Percentiles rank a stretch among this genome's conserved stretches.
These are phyloP conservation scores for Aspergillus sp. DNA, from an alignment of 2,329 filamentous ascomycete genomes.

Conservation along the genomic window DNA sequence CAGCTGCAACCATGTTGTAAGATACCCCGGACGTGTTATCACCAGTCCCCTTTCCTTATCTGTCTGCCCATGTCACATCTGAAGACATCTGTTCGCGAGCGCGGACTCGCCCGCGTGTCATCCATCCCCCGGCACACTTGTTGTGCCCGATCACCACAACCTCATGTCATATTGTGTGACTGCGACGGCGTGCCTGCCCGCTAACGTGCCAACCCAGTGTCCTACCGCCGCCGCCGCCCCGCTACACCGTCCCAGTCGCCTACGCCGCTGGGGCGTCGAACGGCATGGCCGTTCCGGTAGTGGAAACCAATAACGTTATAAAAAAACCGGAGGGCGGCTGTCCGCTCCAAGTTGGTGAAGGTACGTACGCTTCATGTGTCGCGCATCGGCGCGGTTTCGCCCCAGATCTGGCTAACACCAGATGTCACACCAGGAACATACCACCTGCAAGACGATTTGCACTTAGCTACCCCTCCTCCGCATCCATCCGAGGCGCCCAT, in stretches of 20 bases:
- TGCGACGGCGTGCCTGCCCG: conserved; percentile 6
- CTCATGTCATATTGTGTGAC: conserved; percentile 7
- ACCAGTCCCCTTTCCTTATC: conserved; percentile 3
- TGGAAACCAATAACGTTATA: conserved; percentile 92
- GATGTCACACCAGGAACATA: conserved; percentile 69
- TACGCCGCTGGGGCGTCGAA: conserved; percentile 71
- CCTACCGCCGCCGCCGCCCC: conserved; percentile 76
- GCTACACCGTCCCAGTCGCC: conserved; percentile 73
- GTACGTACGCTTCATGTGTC: conserved; percentile 47
- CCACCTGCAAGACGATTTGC: conserved; percentile 82
- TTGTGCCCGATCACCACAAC: neutral
- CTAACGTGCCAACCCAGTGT: conserved; percentile 56
- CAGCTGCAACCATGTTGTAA: conserved; percentile 24
- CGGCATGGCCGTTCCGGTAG: conserved; percentile 68
- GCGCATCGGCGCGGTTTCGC: too few relatives aligned
- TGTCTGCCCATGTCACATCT: neutral
- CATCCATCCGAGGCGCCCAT: conserved; percentile 91
- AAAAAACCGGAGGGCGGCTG: conserved; percentile 79
- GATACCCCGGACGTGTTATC: conserved; percentile 7
- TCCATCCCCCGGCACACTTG: neutral
- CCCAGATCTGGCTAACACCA: conserved; percentile 17
- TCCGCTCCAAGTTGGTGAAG: conserved; percentile 91
- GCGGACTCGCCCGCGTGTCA: neutral
- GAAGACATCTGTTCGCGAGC: neutral
- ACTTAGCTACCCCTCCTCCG: conserved; percentile 88